Base-by-base conservation (phyloP, 768 basidiomycete species). In the Suillus brevipes region DNA sequence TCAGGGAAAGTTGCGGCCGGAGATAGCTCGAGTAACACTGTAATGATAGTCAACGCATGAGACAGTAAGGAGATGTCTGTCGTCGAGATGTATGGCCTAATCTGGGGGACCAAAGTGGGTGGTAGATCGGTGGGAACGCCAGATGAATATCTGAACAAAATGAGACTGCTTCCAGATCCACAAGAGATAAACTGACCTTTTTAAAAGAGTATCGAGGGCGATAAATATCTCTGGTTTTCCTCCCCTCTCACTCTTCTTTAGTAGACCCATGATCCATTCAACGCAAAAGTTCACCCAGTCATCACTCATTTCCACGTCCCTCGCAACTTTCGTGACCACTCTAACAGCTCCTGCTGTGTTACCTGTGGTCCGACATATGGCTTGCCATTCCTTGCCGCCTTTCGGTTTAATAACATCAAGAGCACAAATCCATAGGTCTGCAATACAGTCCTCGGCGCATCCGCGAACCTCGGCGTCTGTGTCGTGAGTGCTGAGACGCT, bases 391-490 rank as follows among this genome's bases (percentile, higher is more conserved):
- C 69, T 85, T 86, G 61, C 86, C 82, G 49, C 85, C 85, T 73
- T 89, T 90, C 2, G 77, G 74, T 68, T 76, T 83, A 42, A 92
- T 82, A 16, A 87, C 76, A 56, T 95, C 92, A 1, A 91, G 89
- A 1, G 95, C 94, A 68, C 88, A 89, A 60, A 94, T 84, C 89
- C 97, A 94, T 10, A 99, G 79, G 73, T 95, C 90, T 1, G 90
- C 95, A 52, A 97, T 84, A 58, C 87, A 87, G 38, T 90, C 88
- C 70, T 98, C 90, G 0, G 95, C 95, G 67, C 85, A 87, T 31
- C 84, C 83, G 43, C 95, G 86, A 25, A 99, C 94, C 67, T 97
- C 96, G 4, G 91, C 88, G 74, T 99, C 97, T 1, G 96, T 96
- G 68, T 96, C 92, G 66, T 91, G 87, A 55, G 85, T 89, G 59